Conservation (phyloP, 306 rosid genomes). For the Casuarina equisetifolia region DNA sequence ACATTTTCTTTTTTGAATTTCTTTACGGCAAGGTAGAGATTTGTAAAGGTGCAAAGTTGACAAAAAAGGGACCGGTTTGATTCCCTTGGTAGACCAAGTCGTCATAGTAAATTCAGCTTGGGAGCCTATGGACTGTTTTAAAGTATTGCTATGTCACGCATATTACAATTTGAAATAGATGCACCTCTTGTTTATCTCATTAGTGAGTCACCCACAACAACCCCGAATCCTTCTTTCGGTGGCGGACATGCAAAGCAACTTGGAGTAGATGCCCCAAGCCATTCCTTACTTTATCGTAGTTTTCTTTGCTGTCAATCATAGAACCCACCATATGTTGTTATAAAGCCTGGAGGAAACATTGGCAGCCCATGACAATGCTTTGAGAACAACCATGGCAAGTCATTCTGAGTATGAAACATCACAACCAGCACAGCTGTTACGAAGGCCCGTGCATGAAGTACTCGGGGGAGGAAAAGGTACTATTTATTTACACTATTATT, state of each 20-base stretch:
- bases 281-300: constrained; percentile 51
- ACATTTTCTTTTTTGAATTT: too few relatives aligned
- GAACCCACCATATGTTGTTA: constrained; percentile 39
- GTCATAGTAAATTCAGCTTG: too few relatives aligned
- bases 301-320: constrained; percentile 50
- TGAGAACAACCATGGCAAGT: constrained; percentile 35
- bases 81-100: too few relatives aligned
- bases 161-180: neutral
- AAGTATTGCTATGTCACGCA: too few relatives aligned
- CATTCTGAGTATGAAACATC: constrained; percentile 31
- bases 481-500: neutral
- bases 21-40: too few relatives aligned
- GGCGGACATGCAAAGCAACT: constrained; percentile 40
- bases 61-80: too few relatives aligned
- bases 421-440: constrained; percentile 33
- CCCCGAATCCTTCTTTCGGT: neutral
- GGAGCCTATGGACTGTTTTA: too few relatives aligned
- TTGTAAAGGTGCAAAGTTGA: too few relatives aligned
- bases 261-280: constrained; percentile 37
- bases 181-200: neutral
- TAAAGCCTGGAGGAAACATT: neutral
- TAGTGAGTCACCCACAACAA: neutral
- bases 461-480: constrained; percentile 81
- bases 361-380: constrained; percentile 9
- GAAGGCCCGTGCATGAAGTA: constrained; percentile 48